phyloP scores from a whole-genome alignment of 2,329 filamentous ascomycete genomes.

The Basipetospora chlamydospora region DNA sequence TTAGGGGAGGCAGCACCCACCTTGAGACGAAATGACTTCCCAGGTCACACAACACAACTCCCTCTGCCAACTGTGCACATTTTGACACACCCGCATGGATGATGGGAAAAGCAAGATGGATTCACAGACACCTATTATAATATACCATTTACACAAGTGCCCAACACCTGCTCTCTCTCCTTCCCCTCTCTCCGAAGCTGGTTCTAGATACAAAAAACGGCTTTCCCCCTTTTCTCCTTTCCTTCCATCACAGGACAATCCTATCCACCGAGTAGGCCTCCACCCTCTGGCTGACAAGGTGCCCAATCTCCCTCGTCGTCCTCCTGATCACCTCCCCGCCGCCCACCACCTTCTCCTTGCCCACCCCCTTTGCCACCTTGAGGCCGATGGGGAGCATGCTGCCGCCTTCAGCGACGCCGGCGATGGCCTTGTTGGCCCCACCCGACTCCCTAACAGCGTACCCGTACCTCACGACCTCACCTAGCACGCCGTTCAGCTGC shows the following conservation, averaged over 20 bases:
- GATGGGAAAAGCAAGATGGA: too few relatives aligned
- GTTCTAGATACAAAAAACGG: too few relatives aligned
- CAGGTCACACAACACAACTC: too few relatives aligned
- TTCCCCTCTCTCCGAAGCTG: too few relatives aligned
- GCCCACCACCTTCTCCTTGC: conserved; percentile 43
- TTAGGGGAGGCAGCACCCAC: too few relatives aligned
- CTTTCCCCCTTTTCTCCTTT: not conserved
- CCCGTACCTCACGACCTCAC: conserved; percentile 51
- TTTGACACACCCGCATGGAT: too few relatives aligned
- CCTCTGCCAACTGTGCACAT: too few relatives aligned
- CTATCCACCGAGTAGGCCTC: conserved; percentile 73
- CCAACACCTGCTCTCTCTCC: too few relatives aligned
- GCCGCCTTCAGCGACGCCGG: not conserved
- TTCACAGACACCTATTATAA: too few relatives aligned
- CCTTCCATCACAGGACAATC: conserved; percentile 53
- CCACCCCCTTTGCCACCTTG: conserved; percentile 39
- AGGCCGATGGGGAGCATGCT: conserved; percentile 58
- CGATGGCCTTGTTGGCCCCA: not conserved
- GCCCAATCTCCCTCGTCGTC: conserved; percentile 58
- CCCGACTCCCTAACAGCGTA: conserved; percentile 17
- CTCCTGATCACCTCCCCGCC: conserved; percentile 58
- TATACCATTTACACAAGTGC: too few relatives aligned
- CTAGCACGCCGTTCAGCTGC: conserved; percentile 47
- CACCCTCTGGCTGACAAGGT: conserved; percentile 64
- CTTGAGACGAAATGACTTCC: too few relatives aligned